Conservation (phyloP, 2,329 filamentous ascomycete species). For the Nectriaceae sp. region DNA sequence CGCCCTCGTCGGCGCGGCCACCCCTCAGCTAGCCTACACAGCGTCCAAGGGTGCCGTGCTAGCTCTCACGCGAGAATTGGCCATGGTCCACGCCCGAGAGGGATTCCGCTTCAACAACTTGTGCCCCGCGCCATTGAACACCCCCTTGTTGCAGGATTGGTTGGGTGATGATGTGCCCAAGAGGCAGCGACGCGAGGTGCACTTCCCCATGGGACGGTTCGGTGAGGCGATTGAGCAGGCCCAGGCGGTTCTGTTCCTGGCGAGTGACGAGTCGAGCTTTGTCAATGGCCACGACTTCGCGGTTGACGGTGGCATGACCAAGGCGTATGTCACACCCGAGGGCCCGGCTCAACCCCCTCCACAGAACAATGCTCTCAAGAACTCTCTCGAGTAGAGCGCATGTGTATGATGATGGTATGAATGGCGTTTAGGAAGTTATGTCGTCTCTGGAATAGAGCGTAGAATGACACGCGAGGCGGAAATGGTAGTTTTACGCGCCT, state of each 20-base stretch:
- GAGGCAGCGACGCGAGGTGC: constrained; percentile 79
- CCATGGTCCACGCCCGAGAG: constrained; percentile 89
- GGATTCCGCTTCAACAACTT: constrained; percentile 87
- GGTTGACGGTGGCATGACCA: constrained; percentile 94
- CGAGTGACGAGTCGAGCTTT: constrained; percentile 85
- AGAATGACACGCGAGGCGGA: background rate
- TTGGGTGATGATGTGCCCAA: constrained; percentile 84
- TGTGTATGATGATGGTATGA: background rate
- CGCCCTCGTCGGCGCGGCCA: constrained; percentile 82
- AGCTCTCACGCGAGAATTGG: constrained; percentile 85
- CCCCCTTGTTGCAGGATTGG: constrained; percentile 89
- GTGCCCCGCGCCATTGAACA: constrained; percentile 91
- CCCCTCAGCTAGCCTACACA: constrained; percentile 89
- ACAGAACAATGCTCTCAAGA: constrained; percentile 60
- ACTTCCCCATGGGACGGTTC: constrained; percentile 86
- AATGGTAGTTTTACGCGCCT: no score
- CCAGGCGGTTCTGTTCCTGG: constrained; percentile 83
- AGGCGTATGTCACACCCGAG: constrained; percentile 77
- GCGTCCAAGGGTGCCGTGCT: constrained; percentile 92
- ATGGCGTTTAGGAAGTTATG: background rate
- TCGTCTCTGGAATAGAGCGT: background rate
- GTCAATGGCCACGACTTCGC: constrained; percentile 92
- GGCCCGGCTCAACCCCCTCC: constrained; percentile 57
- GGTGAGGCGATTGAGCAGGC: constrained; percentile 95
- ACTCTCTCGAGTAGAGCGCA: constrained; percentile 38